A percentile compares a stretch with the other conserved stretches of the same genome.
These are phyloP conservation scores for Lipomyces yamanashiensis DNA, from an alignment of 805 yeast species.

Conservation along the genomic window DNA sequence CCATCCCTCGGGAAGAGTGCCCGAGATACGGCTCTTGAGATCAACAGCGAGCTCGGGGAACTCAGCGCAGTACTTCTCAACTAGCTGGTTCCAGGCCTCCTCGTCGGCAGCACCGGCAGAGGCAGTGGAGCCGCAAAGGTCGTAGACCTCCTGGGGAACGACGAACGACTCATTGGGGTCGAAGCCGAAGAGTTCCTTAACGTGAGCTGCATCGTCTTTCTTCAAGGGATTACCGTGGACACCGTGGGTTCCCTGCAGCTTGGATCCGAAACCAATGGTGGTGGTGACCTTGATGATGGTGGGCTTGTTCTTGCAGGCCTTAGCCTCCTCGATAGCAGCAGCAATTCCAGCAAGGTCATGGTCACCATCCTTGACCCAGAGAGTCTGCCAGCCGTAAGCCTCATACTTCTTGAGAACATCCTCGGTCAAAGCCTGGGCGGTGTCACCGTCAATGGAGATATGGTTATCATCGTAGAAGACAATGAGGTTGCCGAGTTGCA, in stretches of 20 bases:
- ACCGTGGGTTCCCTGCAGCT: conserved; percentile 79
- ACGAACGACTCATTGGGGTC: conserved; percentile 79
- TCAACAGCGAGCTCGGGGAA: conserved; percentile 82
- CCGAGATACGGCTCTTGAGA: conserved; percentile 73
- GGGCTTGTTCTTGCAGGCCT: conserved; percentile 80
- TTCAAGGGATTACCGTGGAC: conserved; percentile 98
- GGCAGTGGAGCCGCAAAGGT: conserved; percentile 60
- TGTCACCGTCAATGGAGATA: conserved; percentile 95
- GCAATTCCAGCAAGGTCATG: conserved; percentile 71
- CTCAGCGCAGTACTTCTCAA: conserved; percentile 64
- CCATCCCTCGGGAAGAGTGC: conserved; percentile 85
- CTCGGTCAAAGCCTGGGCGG: conserved; percentile 89
- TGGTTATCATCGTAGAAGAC: conserved; percentile 96
- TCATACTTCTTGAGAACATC: conserved; percentile 82
- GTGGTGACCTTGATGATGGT: conserved; percentile 86
- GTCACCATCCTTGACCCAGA: conserved; percentile 80
- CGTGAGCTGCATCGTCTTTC: conserved; percentile 86
- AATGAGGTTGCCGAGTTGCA: conserved; percentile 89
- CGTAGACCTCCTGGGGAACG: conserved; percentile 83
- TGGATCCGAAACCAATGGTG: conserved; percentile 92
- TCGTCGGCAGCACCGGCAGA: conserved; percentile 69
- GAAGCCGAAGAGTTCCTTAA: conserved; percentile 84
- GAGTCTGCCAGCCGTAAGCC: conserved; percentile 92
- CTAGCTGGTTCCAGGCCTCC: conserved; percentile 71
- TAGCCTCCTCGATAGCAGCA: conserved; percentile 79